Conservation (phyloP, 371 early-diverging fungal species). For the Lichtheimia ramosa region DNA sequence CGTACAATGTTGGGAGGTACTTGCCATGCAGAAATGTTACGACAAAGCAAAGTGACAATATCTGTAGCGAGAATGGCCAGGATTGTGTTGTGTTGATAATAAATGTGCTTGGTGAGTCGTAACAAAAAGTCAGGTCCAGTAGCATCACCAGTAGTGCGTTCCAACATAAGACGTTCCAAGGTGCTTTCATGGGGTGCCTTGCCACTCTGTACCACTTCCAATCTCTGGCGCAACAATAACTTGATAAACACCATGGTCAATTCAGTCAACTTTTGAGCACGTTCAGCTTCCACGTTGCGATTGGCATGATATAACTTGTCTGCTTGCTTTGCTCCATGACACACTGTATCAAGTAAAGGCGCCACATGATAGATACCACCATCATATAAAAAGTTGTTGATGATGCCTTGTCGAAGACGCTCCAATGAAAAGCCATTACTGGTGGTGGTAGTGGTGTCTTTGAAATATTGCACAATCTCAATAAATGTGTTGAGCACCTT, state of each 20-base stretch:
- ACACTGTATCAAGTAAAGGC: constrained; percentile 33
- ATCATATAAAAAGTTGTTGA: constrained; percentile 36
- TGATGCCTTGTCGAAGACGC: constrained; percentile 27
- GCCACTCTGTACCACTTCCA: constrained; percentile 22
- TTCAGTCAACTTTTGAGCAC: constrained; percentile 33
- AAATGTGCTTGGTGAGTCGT: constrained; percentile 33
- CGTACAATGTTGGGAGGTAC: constrained; percentile 37
- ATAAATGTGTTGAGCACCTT: constrained; percentile 38
- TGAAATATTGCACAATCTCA: constrained; percentile 30
- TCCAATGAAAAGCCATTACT: constrained; percentile 12
- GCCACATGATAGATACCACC: constrained; percentile 37
- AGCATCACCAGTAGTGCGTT: constrained; percentile 16
- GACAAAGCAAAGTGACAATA: constrained; percentile 33
- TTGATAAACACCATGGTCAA: constrained; percentile 36
- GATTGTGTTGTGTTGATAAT: constrained; percentile 28
- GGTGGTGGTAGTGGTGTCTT: constrained; percentile 7
- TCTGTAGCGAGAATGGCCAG: constrained; percentile 36
- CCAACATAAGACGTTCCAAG: constrained; percentile 18
- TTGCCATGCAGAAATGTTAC: constrained; percentile 29
- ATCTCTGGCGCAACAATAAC: constrained; percentile 28
- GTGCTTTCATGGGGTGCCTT: constrained; percentile 10
- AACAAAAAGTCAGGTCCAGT: constrained; percentile 35
- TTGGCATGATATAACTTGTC: constrained; percentile 23
- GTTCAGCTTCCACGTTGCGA: constrained; percentile 32
- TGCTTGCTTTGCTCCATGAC: constrained; percentile 34